Evolutionary conservation across 2,329 filamentous ascomycete genomes (phyloP).

Genomic region (Aspergillus tanneri): DNA sequence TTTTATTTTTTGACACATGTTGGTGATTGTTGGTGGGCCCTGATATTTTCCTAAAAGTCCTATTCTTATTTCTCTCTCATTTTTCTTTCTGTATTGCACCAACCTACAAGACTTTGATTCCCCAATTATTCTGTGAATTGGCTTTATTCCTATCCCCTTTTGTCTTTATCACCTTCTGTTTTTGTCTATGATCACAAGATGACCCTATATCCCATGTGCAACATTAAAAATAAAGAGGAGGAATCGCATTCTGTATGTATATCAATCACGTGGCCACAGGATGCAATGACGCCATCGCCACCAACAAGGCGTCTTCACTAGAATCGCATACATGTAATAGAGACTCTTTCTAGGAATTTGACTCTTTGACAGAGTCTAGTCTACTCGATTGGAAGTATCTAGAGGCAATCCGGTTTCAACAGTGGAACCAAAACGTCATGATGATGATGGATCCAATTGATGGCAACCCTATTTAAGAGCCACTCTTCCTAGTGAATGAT

Average conservation of each 20-base stretch:
- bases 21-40: constrained; percentile 3
- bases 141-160: not conserved
- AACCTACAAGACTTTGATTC: constrained; percentile 3
- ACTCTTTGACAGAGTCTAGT: no score
- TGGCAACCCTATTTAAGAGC: not conserved
- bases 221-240: no score
- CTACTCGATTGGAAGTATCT: not conserved
- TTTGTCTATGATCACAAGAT: not conserved
- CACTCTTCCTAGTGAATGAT: no score
- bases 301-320: not conserved
- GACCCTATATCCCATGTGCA: not conserved
- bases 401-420: not conserved
- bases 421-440: constrained; percentile 28
- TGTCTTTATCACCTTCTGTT: not conserved
- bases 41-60: constrained; percentile 9
- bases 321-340: no score
- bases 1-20: constrained; percentile 10
- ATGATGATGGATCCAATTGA: constrained; percentile 26
- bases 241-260: no score
- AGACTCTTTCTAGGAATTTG: no score
- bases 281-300: not conserved
- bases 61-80: not conserved
- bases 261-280: not conserved
- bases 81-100: constrained; percentile 5
- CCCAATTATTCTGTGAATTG: constrained; percentile 4